Conservation (phyloP, 192 early-diverging fungal species). For the Obelidium mucronatum region DNA sequence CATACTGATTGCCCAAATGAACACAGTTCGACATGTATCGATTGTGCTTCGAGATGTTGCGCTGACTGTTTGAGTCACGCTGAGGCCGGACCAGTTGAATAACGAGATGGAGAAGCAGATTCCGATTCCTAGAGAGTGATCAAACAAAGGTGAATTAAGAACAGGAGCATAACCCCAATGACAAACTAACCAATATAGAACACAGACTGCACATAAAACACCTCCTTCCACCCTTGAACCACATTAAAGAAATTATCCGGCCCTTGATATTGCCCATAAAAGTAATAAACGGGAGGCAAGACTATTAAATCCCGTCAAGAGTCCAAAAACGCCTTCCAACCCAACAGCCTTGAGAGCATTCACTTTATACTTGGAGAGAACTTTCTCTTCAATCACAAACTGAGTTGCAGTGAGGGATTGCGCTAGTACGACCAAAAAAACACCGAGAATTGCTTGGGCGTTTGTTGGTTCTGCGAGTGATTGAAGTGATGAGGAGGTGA, state of each 20-base stretch:
- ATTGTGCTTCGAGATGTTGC: conserved; percentile 95
- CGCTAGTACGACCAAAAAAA: conserved; percentile 84
- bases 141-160: conserved; percentile 65
- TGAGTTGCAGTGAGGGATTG: conserved; percentile 93
- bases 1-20: conserved; percentile 93
- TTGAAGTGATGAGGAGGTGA: conserved; percentile 17
- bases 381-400: conserved; percentile 97
- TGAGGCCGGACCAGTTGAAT: conserved; percentile 96
- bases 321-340: conserved; percentile 91
- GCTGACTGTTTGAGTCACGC: conserved; percentile 83
- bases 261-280: conserved; percentile 64
- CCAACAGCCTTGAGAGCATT: conserved; percentile 91
- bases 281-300: conserved; percentile 78
- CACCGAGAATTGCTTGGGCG: conserved; percentile 70
- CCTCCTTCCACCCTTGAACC: conserved; percentile 71
- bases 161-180: too few relatives aligned
- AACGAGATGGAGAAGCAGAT: conserved; percentile 72
- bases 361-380: conserved; percentile 80
- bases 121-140: conserved; percentile 61
- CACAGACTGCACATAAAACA: conserved; percentile 33
- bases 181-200: conserved; percentile 67
- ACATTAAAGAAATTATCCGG: conserved; percentile 88
- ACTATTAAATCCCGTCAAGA: conserved; percentile 68
- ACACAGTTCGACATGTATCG: conserved; percentile 94
- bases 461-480: neutral